Evolutionary conservation across 2,329 filamentous ascomycete genomes (phyloP).

Genomic region (Pseudogymnoascus sp.): DNA sequence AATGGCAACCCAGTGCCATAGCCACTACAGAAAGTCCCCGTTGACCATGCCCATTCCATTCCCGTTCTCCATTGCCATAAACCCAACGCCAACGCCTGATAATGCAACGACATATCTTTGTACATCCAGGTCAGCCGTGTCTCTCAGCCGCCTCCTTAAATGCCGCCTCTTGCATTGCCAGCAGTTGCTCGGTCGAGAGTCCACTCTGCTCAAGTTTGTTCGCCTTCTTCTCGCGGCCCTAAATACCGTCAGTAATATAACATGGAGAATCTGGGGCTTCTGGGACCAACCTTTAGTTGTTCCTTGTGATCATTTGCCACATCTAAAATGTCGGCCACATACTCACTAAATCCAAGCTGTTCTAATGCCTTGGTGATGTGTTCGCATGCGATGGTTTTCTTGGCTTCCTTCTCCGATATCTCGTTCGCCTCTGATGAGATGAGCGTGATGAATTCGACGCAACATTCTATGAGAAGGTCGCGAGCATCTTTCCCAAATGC

Average conservation of each 20-base stretch:
- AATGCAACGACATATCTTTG: background rate
- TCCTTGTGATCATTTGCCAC: conserved; percentile 90
- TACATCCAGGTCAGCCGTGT: conserved; percentile 23
- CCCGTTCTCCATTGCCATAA: background rate
- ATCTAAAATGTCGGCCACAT: conserved; percentile 78
- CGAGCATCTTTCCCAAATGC: conserved; percentile 92
- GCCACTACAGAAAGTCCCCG: background rate
- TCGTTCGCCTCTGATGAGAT: conserved; percentile 99
- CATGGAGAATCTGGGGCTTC: background rate
- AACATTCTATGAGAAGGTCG: conserved; percentile 94
- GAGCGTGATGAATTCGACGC: conserved; percentile 97
- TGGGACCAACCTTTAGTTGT: conserved; percentile 65
- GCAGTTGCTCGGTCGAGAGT: conserved; percentile 81
- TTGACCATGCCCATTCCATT: background rate
- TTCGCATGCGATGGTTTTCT: conserved; percentile 98
- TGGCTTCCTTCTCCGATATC: conserved; percentile 96
- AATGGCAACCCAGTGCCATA: background rate
- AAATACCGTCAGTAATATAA: conserved; percentile 13
- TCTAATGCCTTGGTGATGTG: conserved; percentile 94
- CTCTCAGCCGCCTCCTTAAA: conserved; percentile 61
- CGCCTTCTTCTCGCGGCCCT: conserved; percentile 93
- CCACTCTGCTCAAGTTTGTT: conserved; percentile 96
- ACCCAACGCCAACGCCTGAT: conserved; percentile 9
- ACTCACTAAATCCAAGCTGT: conserved; percentile 86
- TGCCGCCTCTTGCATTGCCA: conserved; percentile 81